phyloP scores from a whole-genome alignment of 768 basidiomycete species.

The Suillus alpinus region DNA sequence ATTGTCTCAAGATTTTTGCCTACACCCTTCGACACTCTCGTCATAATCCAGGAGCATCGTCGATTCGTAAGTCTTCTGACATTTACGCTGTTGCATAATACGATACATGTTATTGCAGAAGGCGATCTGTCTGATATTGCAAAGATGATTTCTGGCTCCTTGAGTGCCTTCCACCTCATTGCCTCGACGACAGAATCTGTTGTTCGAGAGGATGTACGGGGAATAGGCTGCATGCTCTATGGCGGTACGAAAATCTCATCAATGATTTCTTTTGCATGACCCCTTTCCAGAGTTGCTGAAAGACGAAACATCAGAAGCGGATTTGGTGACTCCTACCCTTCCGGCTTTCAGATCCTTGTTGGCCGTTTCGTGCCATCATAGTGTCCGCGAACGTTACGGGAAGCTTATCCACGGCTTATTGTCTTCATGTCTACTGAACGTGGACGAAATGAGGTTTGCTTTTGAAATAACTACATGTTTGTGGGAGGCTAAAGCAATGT shows the following conservation, averaged over 20 bases:
- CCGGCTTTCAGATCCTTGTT: conserved; percentile 77
- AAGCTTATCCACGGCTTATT: conserved; percentile 74
- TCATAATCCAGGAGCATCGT: conserved; percentile 49
- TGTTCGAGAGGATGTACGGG: conserved; percentile 73
- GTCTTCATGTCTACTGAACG: conserved; percentile 80
- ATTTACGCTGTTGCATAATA: conserved; percentile 3
- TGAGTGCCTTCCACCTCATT: conserved; percentile 59
- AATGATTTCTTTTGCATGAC: conserved; percentile 9
- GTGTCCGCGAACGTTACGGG: conserved; percentile 51
- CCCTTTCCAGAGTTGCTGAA: conserved; percentile 65
- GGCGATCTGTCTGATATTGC: conserved; percentile 55
- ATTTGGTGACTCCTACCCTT: conserved; percentile 77
- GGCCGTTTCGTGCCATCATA: conserved; percentile 42
- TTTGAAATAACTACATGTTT: not conserved
- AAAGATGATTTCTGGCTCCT: conserved; percentile 60
- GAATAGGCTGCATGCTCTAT: conserved; percentile 77
- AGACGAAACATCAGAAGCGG: conserved; percentile 78
- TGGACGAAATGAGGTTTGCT: conserved; percentile 88
- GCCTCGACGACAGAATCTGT: conserved; percentile 52
- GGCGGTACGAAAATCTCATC: conserved; percentile 44
- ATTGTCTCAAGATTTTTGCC: conserved; percentile 81
- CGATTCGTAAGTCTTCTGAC: conserved; percentile 42
- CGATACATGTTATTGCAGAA: conserved; percentile 33
- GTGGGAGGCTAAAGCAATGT: conserved; percentile 9
- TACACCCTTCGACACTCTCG: conserved; percentile 75